Base-by-base conservation (phyloP, 1,284 basidiomycete genomes). In the Tilletiopsis washingtonensis region DNA sequence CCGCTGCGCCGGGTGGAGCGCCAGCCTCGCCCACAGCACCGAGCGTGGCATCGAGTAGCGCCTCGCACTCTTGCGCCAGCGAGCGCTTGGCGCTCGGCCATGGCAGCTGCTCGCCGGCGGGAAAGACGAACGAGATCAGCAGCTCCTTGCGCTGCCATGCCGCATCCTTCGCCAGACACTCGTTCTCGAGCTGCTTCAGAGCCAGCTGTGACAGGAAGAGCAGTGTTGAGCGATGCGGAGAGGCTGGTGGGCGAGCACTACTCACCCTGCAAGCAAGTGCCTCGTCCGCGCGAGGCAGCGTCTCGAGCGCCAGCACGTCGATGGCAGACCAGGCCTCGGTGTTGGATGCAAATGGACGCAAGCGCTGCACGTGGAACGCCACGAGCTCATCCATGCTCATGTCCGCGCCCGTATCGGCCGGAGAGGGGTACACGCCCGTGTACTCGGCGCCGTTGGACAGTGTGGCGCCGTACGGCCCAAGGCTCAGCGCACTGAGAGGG, bases 361-460 rank as follows among this genome's bases (percentile, higher is more conserved):
- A 47, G 23, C 66, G 43, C 21, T 54, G 48, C 27, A 38, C 25
- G 26, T 69, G 64, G 40, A 69, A 69, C 20, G 48, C 47, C 0
- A 49, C 49, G 50, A 69, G 53, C 29, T 63, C 57, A 15, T 44
- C 11, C 24, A 32, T 11, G 21, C 54, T 47, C 9, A 52, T 48
- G 14, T 43, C 43, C 12, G 47, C 51, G 19, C 56, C 53, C 5
- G 56, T 47, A 34, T 57, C 48, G 19, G 54, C 41, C 4, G 59
- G 45, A 36, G 51, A 57, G 2, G 56, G 51, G 39, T 68, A 68
- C 27, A 62, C 59, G n/a, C 65, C 65, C 1, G 61, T 68, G 29
- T 68, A 66, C 40, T 66, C 63, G 3, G 61, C 56, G 19, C 63
- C 63, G 43, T 66, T 60, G 51, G 61, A 56, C 15, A 67, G 57